phyloP scores from a whole-genome alignment of 2,329 filamentous ascomycete genomes.

The Aspergillus ochraceus region DNA sequence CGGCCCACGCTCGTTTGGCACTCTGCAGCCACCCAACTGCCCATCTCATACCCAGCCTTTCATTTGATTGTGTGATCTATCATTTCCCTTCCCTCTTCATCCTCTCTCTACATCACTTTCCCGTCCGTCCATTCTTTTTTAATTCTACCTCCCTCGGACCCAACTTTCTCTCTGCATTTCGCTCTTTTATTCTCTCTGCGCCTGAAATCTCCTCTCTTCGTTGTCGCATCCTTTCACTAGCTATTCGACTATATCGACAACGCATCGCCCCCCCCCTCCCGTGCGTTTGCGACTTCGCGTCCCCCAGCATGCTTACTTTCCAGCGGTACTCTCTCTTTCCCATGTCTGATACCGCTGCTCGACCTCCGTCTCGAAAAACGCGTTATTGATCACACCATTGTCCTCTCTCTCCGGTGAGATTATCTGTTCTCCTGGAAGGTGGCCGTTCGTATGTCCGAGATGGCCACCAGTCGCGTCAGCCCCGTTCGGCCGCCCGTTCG shows the following conservation, averaged over 20 bases:
- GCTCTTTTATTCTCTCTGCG: not conserved
- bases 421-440: constrained; percentile 4
- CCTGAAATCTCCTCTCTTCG: not conserved
- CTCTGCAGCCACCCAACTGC: not conserved
- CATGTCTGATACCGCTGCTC: constrained; percentile 25
- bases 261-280: not conserved
- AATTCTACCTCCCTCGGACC: not conserved
- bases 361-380: constrained; percentile 29
- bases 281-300: constrained; percentile 13
- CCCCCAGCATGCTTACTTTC: constrained; percentile 39
- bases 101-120: constrained; percentile 2
- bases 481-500: constrained; percentile 30
- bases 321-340: constrained; percentile 27
- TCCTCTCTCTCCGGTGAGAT: constrained; percentile 20
- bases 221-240: not conserved
- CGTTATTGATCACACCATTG: constrained; percentile 13
- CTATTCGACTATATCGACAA: not conserved
- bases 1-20: not conserved
- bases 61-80: constrained; percentile 4
- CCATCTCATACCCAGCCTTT: not conserved
- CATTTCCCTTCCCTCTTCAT: not conserved
- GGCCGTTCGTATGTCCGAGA: constrained; percentile 25
- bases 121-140: not conserved
- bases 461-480: constrained; percentile 33
- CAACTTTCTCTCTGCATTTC: not conserved